A percentile compares a stretch with the other conserved stretches of the same genome.
These are phyloP conservation scores for Urtica urens DNA, from an alignment of 306 rosid genomes.

Conservation along the genomic window DNA sequence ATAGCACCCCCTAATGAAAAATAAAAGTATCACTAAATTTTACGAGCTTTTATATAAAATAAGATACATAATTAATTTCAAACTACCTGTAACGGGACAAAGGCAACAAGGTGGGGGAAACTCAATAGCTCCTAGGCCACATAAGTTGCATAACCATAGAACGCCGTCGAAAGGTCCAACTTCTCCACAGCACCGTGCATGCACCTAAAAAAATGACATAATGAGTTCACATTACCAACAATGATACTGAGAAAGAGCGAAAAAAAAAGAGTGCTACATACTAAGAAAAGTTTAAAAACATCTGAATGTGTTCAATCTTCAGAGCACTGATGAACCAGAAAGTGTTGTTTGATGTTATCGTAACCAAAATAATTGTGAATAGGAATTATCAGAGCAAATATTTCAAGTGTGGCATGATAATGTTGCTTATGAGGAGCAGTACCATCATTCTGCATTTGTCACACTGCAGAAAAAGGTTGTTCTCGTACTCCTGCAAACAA, in stretches of 20 bases:
- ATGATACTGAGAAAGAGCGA: too few species aligned
- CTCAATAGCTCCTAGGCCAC: constrained; percentile 70
- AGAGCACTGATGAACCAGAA: too few species aligned
- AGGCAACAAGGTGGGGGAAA: constrained; percentile 77
- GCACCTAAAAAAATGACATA: constrained; percentile 45
- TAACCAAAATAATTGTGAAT: too few species aligned
- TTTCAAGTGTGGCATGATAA: constrained; percentile 3
- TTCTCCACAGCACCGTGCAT: constrained; percentile 93
- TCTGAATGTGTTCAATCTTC: too few species aligned
- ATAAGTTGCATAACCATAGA: constrained; percentile 87
- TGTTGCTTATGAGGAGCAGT: constrained; percentile 9
- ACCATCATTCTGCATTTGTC: constrained; percentile 99
- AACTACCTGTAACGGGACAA: constrained; percentile 86
- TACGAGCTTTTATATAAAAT: constrained; percentile 6
- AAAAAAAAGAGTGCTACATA: too few species aligned
- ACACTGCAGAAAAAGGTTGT: constrained; percentile 91
- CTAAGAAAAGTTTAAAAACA: too few species aligned
- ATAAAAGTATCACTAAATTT: constrained; percentile 16
- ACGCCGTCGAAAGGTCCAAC: constrained; percentile 82
- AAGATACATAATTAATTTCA: constrained; percentile 13
- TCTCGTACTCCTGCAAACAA: constrained; percentile 71
- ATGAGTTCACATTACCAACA: constrained; percentile 2
- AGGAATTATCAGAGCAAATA: too few species aligned
- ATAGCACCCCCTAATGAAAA: constrained; percentile 85
- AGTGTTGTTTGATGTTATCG: too few species aligned